phyloP scores from a whole-genome alignment of 306 rosid species.

The Vigna hirtella region DNA sequence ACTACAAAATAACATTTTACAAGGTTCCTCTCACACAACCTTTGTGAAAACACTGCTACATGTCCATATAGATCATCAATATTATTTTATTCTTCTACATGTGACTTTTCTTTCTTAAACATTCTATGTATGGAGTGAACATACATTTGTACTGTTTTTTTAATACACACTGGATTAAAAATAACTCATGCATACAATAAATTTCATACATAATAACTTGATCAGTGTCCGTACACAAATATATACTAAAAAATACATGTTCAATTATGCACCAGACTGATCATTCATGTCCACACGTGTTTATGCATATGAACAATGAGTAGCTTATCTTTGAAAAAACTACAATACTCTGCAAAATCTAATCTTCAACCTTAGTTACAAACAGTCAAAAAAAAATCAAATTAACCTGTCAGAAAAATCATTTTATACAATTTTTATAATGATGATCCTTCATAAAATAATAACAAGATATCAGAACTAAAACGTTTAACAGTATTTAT shows the following conservation, averaged over 20 bases:
- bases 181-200: neutral
- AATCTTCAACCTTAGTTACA: neutral
- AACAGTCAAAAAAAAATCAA: neutral
- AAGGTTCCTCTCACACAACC: neutral
- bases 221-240: slow-evolving; percentile 14
- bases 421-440: neutral
- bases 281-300: slow-evolving; percentile 10
- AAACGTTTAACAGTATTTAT: neutral
- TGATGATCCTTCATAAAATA: neutral
- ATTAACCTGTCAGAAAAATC: neutral
- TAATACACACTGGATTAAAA: neutral
- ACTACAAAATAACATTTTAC: too few species aligned
- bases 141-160: neutral
- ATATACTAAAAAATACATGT: neutral
- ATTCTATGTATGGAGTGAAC: neutral
- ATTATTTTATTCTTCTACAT: neutral
- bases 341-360: neutral
- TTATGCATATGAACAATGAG: neutral
- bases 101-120: neutral
- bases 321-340: neutral
- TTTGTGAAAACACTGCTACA: neutral
- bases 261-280: neutral
- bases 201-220: slow-evolving; percentile 20
- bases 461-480: neutral
- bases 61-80: neutral